A percentile compares a stretch with the other conserved stretches of the same genome.
Evolutionary conservation across 371 early-diverging fungal species (phyloP).

Genomic region (Mucor plumbeus): DNA sequence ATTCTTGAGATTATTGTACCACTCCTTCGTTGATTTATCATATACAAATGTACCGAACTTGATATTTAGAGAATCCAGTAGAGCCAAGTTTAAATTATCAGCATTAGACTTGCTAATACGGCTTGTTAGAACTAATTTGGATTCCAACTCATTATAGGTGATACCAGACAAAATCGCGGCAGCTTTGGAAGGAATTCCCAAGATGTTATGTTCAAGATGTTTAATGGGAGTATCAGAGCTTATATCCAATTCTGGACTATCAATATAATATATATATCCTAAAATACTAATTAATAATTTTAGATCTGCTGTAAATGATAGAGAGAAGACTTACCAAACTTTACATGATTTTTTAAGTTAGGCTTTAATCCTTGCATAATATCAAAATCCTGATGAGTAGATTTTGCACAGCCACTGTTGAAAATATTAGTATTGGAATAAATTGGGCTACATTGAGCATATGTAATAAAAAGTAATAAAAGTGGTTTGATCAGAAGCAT

Average conservation of each 20-base stretch:
- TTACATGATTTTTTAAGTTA: background rate
- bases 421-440: background rate
- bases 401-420: constrained; percentile 3
- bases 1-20: background rate
- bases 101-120: constrained; percentile 10
- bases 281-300: background rate
- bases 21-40: background rate
- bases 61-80: constrained; percentile 2
- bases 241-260: constrained; percentile 9
- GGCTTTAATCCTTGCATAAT: constrained; percentile 11
- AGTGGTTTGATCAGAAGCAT: background rate
- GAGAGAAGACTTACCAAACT: constrained; percentile 14
- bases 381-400: constrained; percentile 3
- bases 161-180: constrained; percentile 5
- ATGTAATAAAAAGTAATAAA: background rate
- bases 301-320: background rate
- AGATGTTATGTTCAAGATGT: background rate
- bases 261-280: constrained; percentile 22
- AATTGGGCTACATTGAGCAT: background rate
- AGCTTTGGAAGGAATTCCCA: background rate
- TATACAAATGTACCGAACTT: constrained; percentile 1
- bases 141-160: background rate
- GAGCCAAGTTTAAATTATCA: background rate
- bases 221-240: constrained; percentile 12
- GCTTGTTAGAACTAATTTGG: background rate